A percentile compares a stretch with the other conserved stretches of the same genome.
phyloP scores from a whole-genome alignment of 805 yeast species.

The Teunomyces panamensis region DNA sequence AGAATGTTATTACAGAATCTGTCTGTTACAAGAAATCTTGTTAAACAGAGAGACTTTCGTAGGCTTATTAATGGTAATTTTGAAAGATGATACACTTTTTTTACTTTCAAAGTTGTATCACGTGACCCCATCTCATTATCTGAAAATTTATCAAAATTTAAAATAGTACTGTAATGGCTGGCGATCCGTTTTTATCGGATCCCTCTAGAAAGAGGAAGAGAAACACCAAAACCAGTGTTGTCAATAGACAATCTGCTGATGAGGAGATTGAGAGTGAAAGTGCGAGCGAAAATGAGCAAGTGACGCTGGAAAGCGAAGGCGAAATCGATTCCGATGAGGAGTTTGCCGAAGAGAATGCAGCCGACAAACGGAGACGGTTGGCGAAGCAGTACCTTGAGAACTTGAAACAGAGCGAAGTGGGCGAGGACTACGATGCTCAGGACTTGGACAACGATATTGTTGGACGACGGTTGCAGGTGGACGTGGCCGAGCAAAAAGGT shows the following conservation, averaged over 20 bases:
- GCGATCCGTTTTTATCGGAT: slow-evolving; percentile 62
- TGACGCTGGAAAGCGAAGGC: slow-evolving; percentile 34
- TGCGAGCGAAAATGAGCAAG: slow-evolving; percentile 7
- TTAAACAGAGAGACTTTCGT: too few species aligned
- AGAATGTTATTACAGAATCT: too few species aligned
- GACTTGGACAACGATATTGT: slow-evolving; percentile 88
- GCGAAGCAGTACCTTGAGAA: slow-evolving; percentile 90
- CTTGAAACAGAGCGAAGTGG: slow-evolving; percentile 51
- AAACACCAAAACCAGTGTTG: slow-evolving; percentile 17
- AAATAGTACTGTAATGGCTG: slow-evolving; percentile 36
- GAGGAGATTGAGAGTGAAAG: slow-evolving; percentile 47
- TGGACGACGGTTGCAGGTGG: slow-evolving; percentile 74
- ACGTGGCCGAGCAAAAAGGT: slow-evolving; percentile 89
- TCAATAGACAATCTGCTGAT: slow-evolving; percentile 11
- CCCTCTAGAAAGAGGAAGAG: slow-evolving; percentile 54
- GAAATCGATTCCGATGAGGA: slow-evolving; percentile 66
- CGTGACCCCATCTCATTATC: slow-evolving; percentile 5
- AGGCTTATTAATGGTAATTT: background rate
- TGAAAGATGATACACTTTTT: background rate
- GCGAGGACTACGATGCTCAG: slow-evolving; percentile 69
- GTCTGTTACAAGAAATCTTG: too few species aligned
- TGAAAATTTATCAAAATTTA: slow-evolving; percentile 6
- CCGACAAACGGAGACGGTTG: slow-evolving; percentile 89
- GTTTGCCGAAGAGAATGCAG: slow-evolving; percentile 72
- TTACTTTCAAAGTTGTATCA: background rate